Base-by-base conservation (phyloP, 1,284 basidiomycete genomes). In the Ustilago bromivora region DNA sequence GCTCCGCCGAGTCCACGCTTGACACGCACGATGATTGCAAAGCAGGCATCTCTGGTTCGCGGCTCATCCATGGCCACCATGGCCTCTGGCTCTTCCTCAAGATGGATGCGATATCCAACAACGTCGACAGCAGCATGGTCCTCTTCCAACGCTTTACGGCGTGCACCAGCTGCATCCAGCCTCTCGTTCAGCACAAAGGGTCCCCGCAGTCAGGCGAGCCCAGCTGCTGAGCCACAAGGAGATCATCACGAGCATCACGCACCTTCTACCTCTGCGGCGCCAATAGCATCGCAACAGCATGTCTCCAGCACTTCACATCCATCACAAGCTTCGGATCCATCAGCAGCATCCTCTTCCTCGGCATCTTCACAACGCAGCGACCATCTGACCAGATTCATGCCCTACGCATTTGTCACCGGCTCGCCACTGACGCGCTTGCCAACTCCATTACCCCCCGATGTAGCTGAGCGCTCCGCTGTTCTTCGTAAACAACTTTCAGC, bases 401-500 rank as follows among this genome's bases (percentile, higher is more conserved):
- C 75, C n/a, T 71, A 66, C 43, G 62, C 72, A 4, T 75, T 69
- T 49, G 72, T 66, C 3, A 60, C 64, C 1, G 73, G 63, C 57
- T 67, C 73, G 6, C 73, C 70, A 13, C 70, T 76, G 55, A 79
- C 73, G 35, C 70, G 66, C 12, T 53, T 79, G 31, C 77, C 77
- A 13, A 76, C 77, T 1, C 77, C 77, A 4, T 60, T 79, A 40
- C 77, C 77, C 38, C 66, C 70, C 32, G 77, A 79, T 46, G 73
- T 76, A 12, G 56, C 61, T 19, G 73, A 78, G 43, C 64, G 72
- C 10, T 71, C 69, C 1, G 64, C 66, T 7, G 12, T 64, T 13
- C 36, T 77, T 15, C 60, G 75, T 43, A 72, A 41, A 31, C 66
- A 68, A 19, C 35, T 71, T 2, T 19, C 32, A 10, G 68, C 73